Percentiles rank a stretch among this genome's conserved stretches.
These are phyloP conservation scores for Scleroderma bovista DNA, from an alignment of 768 basidiomycete genomes.

Conservation along the genomic window DNA sequence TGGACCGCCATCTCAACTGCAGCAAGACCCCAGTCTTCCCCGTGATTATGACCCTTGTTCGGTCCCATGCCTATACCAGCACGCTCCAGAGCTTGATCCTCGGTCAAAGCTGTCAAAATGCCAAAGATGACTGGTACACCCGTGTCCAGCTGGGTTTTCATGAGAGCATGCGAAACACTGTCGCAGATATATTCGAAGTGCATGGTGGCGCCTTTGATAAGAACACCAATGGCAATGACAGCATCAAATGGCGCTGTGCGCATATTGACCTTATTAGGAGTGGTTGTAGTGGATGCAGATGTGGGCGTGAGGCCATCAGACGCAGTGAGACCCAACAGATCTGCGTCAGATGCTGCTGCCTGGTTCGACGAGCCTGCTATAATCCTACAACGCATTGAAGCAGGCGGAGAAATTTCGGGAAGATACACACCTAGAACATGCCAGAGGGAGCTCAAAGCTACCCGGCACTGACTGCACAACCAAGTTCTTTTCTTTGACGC, in stretches of 20 bases:
- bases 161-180: conserved; percentile 86
- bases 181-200: conserved; percentile 99
- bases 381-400: conserved; percentile 46
- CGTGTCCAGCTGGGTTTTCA: conserved; percentile 91
- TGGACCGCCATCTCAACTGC: conserved; percentile 90
- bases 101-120: conserved; percentile 85
- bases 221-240: conserved; percentile 93
- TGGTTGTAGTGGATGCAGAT: conserved; percentile 41
- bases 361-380: conserved; percentile 86
- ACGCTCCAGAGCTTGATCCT: conserved; percentile 91
- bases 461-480: conserved; percentile 90
- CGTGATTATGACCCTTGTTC: conserved; percentile 90
- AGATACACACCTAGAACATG: conserved; percentile 71
- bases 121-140: conserved; percentile 96
- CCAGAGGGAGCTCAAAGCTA: conserved; percentile 88
- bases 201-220: conserved; percentile 98
- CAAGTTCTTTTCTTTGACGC: conserved; percentile 89
- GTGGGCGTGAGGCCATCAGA: conserved; percentile 35
- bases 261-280: conserved; percentile 36
- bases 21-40: conserved; percentile 95
- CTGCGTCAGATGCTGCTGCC: conserved; percentile 69
- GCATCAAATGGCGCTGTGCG: conserved; percentile 79
- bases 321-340: conserved; percentile 62
- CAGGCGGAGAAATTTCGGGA: conserved; percentile 1
- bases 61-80: conserved; percentile 77